Evolutionary conservation across 164 flowering plant species (phyloP), one percentile per base, ranked within the genome.

Genomic region (Vitis labrusca): DNA sequence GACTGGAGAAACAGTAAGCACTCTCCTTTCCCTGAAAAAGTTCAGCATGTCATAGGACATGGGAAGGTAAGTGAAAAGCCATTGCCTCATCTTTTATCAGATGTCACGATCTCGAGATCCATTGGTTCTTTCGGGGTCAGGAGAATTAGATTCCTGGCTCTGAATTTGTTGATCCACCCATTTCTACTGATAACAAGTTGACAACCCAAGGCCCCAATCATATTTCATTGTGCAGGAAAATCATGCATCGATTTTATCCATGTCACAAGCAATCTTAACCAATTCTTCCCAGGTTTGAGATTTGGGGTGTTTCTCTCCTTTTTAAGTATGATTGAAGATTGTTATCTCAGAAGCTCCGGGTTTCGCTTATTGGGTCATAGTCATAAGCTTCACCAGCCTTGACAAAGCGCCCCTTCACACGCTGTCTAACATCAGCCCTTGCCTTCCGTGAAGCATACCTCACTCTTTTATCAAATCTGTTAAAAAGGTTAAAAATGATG

Each of bases 381-480:
- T 84, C 88, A 71, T 74, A 82, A 59, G 76, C 81, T 37, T 84
- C 85, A 51, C 88, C 88, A 63, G 85, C 83, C 71, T 84, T 84
- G 50, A 84, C 77, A 71, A 84, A 84, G 2, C 88, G 80, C 10
- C 88, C 88, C 72, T 84, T 84, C 74, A 80, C 88, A 50, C 88
- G 88, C 72, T 69, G 78, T 68, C 88, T 76, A 4, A 80, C 80
- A 63, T 84, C 88, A 16, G 88, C 88, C 76, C 88, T 74, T 37
- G 84, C 85, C 73, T 84, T 84, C 48, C 85, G 85, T n/a, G 88
- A 82, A n/a, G 76, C 85, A 73, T 84, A 84, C 71, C 88, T 80
- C 65, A 84, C 85, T 66, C 68, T 74, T 69, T 80, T 80, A 16
- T 80, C 81, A 61, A 80, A 80, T 74, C 83, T 80, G 47, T 51